A percentile compares a stretch with the other conserved stretches of the same genome.
phyloP scores from a whole-genome alignment of 306 rosid species.

The Lathyrus tuberosus region DNA sequence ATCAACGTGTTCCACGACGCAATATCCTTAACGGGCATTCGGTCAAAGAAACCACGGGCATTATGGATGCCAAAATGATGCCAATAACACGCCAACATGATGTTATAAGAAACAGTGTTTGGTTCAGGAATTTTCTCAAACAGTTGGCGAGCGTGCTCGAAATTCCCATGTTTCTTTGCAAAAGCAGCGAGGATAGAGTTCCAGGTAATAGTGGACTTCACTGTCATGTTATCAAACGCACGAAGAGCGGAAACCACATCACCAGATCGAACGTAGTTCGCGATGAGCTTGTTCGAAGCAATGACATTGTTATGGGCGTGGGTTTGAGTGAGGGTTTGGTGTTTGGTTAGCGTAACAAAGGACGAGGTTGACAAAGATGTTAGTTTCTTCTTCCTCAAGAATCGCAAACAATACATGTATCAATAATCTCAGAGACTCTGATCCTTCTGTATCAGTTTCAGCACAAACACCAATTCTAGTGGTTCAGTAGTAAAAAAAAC shows the following conservation, averaged over 20 bases:
- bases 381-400: slow-evolving; percentile 27
- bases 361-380: neutral
- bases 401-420: slow-evolving; percentile 36
- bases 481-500: no score
- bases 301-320: slow-evolving; percentile 35
- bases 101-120: slow-evolving; percentile 69
- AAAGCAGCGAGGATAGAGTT: slow-evolving; percentile 68
- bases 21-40: slow-evolving; percentile 68
- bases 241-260: slow-evolving; percentile 61
- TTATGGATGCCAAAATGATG: slow-evolving; percentile 49
- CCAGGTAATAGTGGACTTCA: slow-evolving; percentile 73
- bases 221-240: slow-evolving; percentile 60
- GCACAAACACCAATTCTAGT: neutral
- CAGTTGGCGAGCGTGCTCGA: slow-evolving; percentile 56
- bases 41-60: slow-evolving; percentile 61
- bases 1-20: slow-evolving; percentile 89
- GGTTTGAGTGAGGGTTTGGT: slow-evolving; percentile 17
- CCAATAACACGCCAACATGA: slow-evolving; percentile 64
- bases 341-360: neutral
- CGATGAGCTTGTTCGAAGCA: slow-evolving; percentile 63
- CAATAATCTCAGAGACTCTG: neutral
- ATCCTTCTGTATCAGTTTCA: neutral
- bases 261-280: slow-evolving; percentile 53
- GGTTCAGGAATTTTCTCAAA: slow-evolving; percentile 83
- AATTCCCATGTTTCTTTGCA: slow-evolving; percentile 51